phyloP scores from a whole-genome alignment of 2,329 filamentous ascomycete genomes.

The Mycosphaerella sp. region DNA sequence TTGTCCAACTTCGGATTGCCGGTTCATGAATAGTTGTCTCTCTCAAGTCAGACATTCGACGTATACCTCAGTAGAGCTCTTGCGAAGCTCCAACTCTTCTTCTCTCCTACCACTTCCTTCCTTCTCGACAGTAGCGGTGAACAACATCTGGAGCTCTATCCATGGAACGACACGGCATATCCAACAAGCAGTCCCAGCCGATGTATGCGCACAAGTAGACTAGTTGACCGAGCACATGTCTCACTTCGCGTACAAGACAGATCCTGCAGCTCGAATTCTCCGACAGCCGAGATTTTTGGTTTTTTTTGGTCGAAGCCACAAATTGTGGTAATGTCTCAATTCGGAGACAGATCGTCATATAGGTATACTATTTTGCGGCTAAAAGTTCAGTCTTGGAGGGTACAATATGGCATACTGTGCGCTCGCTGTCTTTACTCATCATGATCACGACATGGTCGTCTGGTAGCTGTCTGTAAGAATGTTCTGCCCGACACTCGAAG shows the following conservation, averaged over 20 bases:
- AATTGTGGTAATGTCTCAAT: neutral
- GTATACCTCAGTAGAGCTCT: too few species aligned
- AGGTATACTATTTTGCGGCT: too few species aligned
- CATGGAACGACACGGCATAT: too few species aligned
- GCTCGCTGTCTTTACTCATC: too few species aligned
- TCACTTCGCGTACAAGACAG: neutral
- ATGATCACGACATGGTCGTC: neutral
- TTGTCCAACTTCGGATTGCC: neutral
- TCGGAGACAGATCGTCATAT: neutral
- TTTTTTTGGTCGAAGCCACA: too few species aligned
- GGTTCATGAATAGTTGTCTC: neutral
- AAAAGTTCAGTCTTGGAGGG: too few species aligned
- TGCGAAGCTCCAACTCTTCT: neutral
- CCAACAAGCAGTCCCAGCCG: neutral
- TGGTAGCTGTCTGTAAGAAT: neutral
- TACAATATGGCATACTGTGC: too few species aligned
- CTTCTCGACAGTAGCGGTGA: neutral
- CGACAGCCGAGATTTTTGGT: neutral
- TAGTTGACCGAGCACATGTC: neutral
- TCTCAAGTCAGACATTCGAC: neutral
- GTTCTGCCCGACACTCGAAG: neutral
- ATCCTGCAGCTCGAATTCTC: slow-evolving; percentile 1
- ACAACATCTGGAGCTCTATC: neutral
- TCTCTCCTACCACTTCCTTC: neutral
- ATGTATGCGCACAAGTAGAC: neutral